Evolutionary conservation across 352 stramenopile species (phyloP).

Genomic region (Blastocystis sp.): DNA sequence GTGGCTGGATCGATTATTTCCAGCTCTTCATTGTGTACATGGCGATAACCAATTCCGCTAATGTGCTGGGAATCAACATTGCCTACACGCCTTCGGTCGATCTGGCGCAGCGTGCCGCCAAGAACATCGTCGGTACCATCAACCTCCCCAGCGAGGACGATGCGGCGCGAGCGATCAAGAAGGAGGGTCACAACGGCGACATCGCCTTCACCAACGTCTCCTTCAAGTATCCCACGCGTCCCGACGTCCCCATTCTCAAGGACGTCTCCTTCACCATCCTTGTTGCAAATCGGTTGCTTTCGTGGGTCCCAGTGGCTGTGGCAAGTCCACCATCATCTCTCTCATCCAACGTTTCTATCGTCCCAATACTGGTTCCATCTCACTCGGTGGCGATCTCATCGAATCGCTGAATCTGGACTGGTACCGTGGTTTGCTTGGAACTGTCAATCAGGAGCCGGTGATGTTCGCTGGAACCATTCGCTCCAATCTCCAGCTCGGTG

Average conservation of each 20-base stretch:
- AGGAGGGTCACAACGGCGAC: conserved; percentile 29
- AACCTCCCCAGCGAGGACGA: neutral
- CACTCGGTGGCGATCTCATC: neutral
- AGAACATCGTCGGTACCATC: neutral
- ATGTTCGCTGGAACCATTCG: conserved; percentile 73
- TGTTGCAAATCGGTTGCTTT: conserved; percentile 69
- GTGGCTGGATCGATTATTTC: neutral
- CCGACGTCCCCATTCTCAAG: conserved; percentile 68
- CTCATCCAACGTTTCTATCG: conserved; percentile 62
- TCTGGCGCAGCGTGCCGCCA: neutral
- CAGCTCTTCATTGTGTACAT: conserved; percentile 24
- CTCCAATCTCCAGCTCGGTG: conserved; percentile 71
- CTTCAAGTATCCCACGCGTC: conserved; percentile 78
- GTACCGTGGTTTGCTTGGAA: conserved; percentile 67
- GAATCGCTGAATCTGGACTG: conserved; percentile 58
- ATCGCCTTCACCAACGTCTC: conserved; percentile 75
- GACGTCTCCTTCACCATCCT: conserved; percentile 67
- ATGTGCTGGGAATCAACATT: neutral
- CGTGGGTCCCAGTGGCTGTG: conserved; percentile 22
- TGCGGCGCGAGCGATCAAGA: neutral
- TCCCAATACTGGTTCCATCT: conserved; percentile 15
- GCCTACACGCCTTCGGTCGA: neutral
- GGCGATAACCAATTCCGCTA: neutral
- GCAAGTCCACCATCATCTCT: conserved; percentile 37
- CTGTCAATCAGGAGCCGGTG: conserved; percentile 77